These are phyloP conservation scores for Diaporthe humulicola DNA, from an alignment of 2,329 filamentous ascomycete species.

Conservation along the genomic window DNA sequence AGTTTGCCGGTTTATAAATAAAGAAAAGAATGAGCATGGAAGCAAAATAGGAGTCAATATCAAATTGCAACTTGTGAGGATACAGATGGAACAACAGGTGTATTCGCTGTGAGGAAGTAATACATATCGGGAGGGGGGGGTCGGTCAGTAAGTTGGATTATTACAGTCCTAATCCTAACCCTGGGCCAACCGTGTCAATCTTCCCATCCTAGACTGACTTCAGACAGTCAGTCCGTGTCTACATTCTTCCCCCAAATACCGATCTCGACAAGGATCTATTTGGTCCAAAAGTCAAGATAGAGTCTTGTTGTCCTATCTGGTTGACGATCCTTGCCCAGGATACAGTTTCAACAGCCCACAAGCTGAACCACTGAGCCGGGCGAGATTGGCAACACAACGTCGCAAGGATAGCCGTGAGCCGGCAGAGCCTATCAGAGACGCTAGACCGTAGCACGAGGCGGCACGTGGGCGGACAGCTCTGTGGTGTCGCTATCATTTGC, in stretches of 20 bases:
- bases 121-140: background rate
- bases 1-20: background rate
- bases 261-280: background rate
- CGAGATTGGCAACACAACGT: slow-evolving; percentile 10
- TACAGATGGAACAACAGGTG: background rate
- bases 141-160: background rate
- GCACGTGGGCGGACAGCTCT: background rate
- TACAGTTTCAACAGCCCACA: background rate
- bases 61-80: background rate
- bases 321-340: background rate
- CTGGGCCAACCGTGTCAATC: background rate
- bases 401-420: background rate
- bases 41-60: no score
- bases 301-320: background rate
- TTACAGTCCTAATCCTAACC: background rate
- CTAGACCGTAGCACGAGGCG: slow-evolving; percentile 15
- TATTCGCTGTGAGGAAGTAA: background rate
- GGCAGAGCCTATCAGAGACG: slow-evolving; percentile 17
- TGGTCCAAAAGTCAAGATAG: background rate
- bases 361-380: background rate
- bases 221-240: no score
- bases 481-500: background rate
- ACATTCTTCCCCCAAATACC: background rate
- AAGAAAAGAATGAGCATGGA: background rate
- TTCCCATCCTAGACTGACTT: background rate